phyloP scores from a whole-genome alignment of 1,284 basidiomycete species.

The Naganishia cerealis region DNA sequence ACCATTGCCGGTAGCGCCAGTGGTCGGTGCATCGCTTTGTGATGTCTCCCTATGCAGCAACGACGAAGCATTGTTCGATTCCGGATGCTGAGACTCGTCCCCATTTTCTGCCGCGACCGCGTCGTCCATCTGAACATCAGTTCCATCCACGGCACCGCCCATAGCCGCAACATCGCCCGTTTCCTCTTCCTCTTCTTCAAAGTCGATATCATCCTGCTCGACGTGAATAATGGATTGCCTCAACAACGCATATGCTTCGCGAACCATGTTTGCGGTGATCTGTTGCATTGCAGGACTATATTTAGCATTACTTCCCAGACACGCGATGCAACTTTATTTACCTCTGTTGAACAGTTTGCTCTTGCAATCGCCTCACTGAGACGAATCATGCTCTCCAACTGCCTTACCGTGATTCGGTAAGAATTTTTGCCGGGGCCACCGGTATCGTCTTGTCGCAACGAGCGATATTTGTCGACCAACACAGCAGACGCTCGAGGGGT shows the following conservation, averaged over 20 bases:
- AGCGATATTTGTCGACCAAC: conserved; percentile 92
- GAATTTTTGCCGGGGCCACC: conserved; percentile 84
- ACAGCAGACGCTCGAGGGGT: conserved; percentile 89
- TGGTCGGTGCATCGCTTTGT: conserved; percentile 42
- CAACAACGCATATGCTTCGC: conserved; percentile 89
- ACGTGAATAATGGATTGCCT: conserved; percentile 98
- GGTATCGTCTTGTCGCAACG: conserved; percentile 87
- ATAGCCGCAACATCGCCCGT: conserved; percentile 58
- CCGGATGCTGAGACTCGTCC: conserved; percentile 56
- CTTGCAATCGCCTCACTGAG: conserved; percentile 94
- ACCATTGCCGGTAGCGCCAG: conserved; percentile 24
- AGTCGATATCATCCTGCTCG: conserved; percentile 96
- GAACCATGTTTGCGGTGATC: conserved; percentile 89
- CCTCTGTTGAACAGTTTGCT: conserved; percentile 89
- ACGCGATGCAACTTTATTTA: conserved; percentile 45
- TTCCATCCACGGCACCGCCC: conserved; percentile 41
- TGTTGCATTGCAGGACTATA: conserved; percentile 44
- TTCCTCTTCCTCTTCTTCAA: conserved; percentile 78
- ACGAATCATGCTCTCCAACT: conserved; percentile 95
- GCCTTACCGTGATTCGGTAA: conserved; percentile 93
- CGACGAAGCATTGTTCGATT: conserved; percentile 30
- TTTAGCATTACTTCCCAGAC: neutral
- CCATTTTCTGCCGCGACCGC: conserved; percentile 60
- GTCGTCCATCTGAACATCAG: conserved; percentile 66
- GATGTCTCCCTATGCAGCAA: conserved; percentile 24